These are phyloP conservation scores for Triticum dicoccoides DNA, from an alignment of 176 grass and related monocot genomes.

Conservation along the genomic window DNA sequence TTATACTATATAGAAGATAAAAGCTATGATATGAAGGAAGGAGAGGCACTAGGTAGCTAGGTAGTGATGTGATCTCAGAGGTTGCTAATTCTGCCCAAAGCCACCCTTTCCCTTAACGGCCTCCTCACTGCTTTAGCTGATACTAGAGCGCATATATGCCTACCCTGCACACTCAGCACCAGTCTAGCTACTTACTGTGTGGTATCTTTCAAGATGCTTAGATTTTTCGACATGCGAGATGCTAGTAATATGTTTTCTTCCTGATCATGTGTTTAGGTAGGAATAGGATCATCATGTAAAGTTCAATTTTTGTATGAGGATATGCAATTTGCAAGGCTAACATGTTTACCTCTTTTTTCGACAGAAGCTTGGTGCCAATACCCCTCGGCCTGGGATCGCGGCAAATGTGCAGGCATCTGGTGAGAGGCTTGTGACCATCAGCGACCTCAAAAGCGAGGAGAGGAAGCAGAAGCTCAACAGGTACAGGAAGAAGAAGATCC, in stretches of 20 bases:
- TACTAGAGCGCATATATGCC: not conserved
- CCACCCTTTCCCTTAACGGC: constrained; percentile 5
- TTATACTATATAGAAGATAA: not conserved
- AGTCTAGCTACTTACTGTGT: not conserved
- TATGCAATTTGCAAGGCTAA: not conserved
- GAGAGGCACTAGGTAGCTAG: not conserved
- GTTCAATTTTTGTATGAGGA: not conserved
- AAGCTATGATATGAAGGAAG: constrained; percentile 11
- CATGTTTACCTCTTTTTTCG: not conserved
- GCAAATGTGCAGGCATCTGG: constrained; percentile 40
- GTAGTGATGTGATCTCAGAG: constrained; percentile 5
- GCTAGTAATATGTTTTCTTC: not conserved
- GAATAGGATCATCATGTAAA: not conserved
- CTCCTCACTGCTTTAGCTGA: constrained; percentile 26
- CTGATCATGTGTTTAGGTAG: not conserved
- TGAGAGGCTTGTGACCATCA: constrained; percentile 81
- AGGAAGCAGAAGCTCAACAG: constrained; percentile 91
- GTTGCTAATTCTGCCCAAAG: constrained; percentile 29
- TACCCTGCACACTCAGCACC: not conserved
- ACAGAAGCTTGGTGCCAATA: constrained; percentile 78
- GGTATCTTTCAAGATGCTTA: constrained; percentile 14
- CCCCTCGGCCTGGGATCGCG: constrained; percentile 41
- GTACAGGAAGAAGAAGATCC: constrained; percentile 96
- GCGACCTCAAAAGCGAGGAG: constrained; percentile 79
- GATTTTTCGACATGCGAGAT: not conserved